Evolutionary conservation across 371 early-diverging fungal genomes (phyloP), one percentile per base, ranked within the genome.

Genomic region (Mucor irregularis): DNA sequence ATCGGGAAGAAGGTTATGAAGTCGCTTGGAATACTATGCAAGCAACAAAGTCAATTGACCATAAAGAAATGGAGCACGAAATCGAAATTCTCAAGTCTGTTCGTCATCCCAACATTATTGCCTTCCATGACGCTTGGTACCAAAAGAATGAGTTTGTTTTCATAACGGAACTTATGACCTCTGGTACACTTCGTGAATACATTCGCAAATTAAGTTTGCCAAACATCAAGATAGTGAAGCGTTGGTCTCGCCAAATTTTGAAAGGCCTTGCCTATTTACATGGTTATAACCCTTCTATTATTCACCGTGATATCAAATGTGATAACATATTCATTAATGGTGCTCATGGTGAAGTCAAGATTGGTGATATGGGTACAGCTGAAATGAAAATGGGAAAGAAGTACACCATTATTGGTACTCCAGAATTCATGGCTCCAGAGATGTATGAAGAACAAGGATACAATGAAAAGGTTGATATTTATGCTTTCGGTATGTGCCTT

Each of bases 391-490:
- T 71, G 53, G 90, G 91, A 76, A 90, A 92, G 50, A 88, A 90
- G 58, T 92, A 91, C 56, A 94, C 94, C 1, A 82, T 95, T 28
- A 90, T 93, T 51, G 93, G 94, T 17, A 94, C 95, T 1, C 95
- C 95, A 7, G 92, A 95, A 62, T 96, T 93, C 58, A 92, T 94
- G 92, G 94, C 91, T n/a, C 95, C 95, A n/a, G 95, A 95, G 72
- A 87, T 94, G 79, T 95, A 96, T 65, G 89, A 91, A 56, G 93
- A 93, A 68, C 83, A 89, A 48, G 88, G 89, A 28, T 95, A 96
- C 73, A 87, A 78, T 62, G 94, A 92, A 71, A 90, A 89, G 57
- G 94, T 91, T 28, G 94, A 93, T 67, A 90, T 96, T 35, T 96
- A 95, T 76, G 93, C 96, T 10, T 95, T 95, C 82, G 96, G 96